Conservation (phyloP, 2,329 filamentous ascomycete species). For the Claviceps cyperi region DNA sequence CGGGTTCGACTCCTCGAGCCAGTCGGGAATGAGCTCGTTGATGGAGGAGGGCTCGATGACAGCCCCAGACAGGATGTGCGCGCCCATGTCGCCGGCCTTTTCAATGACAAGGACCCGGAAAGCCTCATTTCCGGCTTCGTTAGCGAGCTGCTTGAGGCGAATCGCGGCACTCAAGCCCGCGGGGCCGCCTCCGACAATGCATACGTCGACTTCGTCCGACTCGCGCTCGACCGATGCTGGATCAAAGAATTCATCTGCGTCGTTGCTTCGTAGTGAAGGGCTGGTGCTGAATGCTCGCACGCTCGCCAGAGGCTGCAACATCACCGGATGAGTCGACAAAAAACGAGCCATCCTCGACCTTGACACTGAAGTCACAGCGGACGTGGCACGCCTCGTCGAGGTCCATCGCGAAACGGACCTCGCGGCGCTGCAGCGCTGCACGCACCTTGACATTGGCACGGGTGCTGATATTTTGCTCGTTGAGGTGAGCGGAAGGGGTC, state of each 20-base stretch:
- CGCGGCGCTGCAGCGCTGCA: slow-evolving; percentile 20
- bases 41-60: slow-evolving; percentile 83
- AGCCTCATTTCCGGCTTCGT: slow-evolving; percentile 86
- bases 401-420: slow-evolving; percentile 18
- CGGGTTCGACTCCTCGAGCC: slow-evolving; percentile 79
- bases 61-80: slow-evolving; percentile 90
- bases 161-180: slow-evolving; percentile 88
- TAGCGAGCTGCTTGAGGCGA: slow-evolving; percentile 86
- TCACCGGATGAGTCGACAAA: slow-evolving; percentile 8
- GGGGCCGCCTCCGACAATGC: slow-evolving; percentile 92
- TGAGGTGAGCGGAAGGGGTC: neutral
- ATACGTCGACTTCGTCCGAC: slow-evolving; percentile 87
- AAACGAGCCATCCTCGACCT: slow-evolving; percentile 7
- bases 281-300: slow-evolving; percentile 24
- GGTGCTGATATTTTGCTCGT: slow-evolving; percentile 18
- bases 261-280: slow-evolving; percentile 12
- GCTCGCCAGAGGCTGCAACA: slow-evolving; percentile 10
- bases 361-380: slow-evolving; percentile 7
- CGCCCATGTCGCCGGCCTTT: slow-evolving; percentile 88
- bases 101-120: slow-evolving; percentile 87
- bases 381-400: slow-evolving; percentile 9
- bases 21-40: slow-evolving; percentile 83
- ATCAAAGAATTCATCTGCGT: slow-evolving; percentile 41
- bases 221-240: slow-evolving; percentile 64
- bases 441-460: slow-evolving; percentile 24